Evolutionary conservation across 805 yeast species (phyloP).

Genomic region (Starmerella geochares): DNA sequence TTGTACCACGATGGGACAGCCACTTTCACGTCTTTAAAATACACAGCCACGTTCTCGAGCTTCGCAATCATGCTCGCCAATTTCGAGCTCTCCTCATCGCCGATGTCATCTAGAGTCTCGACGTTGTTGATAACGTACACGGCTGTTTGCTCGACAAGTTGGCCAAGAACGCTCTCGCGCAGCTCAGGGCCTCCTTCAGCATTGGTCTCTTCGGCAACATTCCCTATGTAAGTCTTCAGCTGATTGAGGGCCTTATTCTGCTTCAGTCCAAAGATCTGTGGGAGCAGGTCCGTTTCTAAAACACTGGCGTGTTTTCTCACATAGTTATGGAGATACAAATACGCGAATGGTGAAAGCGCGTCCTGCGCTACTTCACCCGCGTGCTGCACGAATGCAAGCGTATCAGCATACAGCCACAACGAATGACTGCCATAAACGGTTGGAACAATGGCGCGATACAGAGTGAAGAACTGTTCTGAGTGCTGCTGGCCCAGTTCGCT

Average conservation of each 20-base stretch:
- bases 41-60: conserved; percentile 19
- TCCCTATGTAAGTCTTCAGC: conserved; percentile 11
- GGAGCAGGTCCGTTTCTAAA: conserved; percentile 14
- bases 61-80: conserved; percentile 15
- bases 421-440: conserved; percentile 15
- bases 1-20: conserved; percentile 33
- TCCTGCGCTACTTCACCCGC: not conserved
- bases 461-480: conserved; percentile 14
- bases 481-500: conserved; percentile 7
- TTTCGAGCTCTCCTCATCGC: conserved; percentile 27
- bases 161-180: conserved; percentile 19
- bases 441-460: conserved; percentile 24
- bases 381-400: conserved; percentile 12
- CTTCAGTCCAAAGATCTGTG: conserved; percentile 7
- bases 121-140: conserved; percentile 21
- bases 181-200: conserved; percentile 21
- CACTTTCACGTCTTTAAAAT: conserved; percentile 17
- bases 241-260: not conserved
- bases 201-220: conserved; percentile 17
- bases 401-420: conserved; percentile 21
- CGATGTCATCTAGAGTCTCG: conserved; percentile 26
- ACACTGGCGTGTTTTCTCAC: not conserved
- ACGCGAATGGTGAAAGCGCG: conserved; percentile 6
- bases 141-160: conserved; percentile 33
- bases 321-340: conserved; percentile 14